These are phyloP conservation scores for Kregervanrija delftensis DNA, from an alignment of 805 yeast species.

Conservation along the genomic window DNA sequence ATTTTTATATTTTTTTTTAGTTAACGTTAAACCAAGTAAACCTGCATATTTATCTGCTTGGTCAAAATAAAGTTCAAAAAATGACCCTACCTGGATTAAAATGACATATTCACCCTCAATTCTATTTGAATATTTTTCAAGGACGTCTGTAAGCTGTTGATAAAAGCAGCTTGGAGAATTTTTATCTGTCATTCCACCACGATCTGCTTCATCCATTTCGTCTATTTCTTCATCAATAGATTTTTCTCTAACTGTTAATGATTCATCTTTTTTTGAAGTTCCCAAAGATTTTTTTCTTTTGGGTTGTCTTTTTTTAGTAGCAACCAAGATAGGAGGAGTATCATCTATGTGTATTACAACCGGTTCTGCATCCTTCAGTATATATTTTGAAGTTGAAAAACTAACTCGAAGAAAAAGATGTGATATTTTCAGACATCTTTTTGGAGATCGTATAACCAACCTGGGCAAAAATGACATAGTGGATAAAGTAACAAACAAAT, in stretches of 20 bases:
- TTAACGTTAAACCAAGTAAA: constrained; percentile 62
- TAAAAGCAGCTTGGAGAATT: constrained; percentile 14
- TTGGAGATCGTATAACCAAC: no score
- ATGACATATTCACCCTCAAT: constrained; percentile 39
- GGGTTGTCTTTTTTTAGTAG: no score
- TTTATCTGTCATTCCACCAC: constrained; percentile 15
- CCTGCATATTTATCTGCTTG: constrained; percentile 76
- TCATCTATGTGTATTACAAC: no score
- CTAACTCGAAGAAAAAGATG: no score
- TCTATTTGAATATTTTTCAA: constrained; percentile 18
- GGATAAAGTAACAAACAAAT: no score
- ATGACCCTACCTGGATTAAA: constrained; percentile 77
- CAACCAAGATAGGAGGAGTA: no score
- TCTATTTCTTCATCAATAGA: background rate
- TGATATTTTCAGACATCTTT: no score
- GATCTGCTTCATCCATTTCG: constrained; percentile 4
- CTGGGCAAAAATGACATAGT: no score
- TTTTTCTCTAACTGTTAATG: background rate
- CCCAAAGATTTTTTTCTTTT: background rate
- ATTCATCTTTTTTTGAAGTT: background rate
- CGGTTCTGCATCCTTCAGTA: no score
- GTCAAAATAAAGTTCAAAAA: constrained; percentile 82
- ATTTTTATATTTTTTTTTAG: constrained; percentile 42
- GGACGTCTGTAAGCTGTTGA: constrained; percentile 22
- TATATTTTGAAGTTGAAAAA: no score